Percentiles rank a stretch among this genome's conserved stretches.
phyloP scores from a whole-genome alignment of 257 asterid genomes.

The Nicotiana knightiana region DNA sequence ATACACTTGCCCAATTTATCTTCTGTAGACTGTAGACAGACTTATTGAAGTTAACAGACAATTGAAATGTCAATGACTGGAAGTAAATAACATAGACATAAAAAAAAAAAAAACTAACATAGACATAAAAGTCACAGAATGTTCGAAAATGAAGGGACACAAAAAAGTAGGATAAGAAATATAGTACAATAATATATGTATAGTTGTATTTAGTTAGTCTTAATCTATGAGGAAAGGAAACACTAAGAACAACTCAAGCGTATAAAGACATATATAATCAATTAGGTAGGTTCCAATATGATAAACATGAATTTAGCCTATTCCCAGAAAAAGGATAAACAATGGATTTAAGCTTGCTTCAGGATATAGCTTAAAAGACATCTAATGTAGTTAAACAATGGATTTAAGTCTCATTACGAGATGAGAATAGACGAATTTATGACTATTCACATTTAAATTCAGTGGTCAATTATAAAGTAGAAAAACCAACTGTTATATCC shows the following conservation, averaged over 20 bases:
- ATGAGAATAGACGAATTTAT: not conserved
- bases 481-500: too few species aligned
- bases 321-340: not conserved
- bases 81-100: not conserved
- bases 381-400: not conserved
- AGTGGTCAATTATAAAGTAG: not conserved
- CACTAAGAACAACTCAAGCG: not conserved
- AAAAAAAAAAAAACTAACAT: too few species aligned
- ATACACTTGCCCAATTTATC: not conserved
- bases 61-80: not conserved
- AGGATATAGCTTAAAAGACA: not conserved
- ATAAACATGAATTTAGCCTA: not conserved
- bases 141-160: not conserved
- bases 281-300: not conserved
- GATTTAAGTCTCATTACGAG: not conserved
- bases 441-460: not conserved
- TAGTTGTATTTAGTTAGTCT: not conserved
- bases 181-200: not conserved
- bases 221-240: not conserved
- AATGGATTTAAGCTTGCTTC: not conserved
- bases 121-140: not conserved
- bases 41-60: not conserved
- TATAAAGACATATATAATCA: not conserved
- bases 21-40: not conserved
- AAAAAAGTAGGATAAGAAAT: not conserved